These are phyloP conservation scores for Neofusicoccum laricinum DNA, from an alignment of 2,329 filamentous ascomycete species.

Conservation along the genomic window DNA sequence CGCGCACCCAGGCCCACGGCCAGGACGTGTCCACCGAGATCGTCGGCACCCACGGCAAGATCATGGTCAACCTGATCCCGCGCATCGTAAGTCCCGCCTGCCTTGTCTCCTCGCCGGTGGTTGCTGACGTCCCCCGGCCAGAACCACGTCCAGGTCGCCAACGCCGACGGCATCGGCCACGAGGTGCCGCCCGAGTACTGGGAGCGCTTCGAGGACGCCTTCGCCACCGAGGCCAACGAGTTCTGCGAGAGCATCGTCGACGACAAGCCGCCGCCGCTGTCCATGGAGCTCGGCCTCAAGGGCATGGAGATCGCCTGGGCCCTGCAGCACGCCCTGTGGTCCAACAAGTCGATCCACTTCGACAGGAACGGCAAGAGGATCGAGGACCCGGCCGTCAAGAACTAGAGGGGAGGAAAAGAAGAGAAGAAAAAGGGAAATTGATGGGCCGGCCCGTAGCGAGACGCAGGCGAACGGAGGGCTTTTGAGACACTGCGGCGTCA, in stretches of 20 bases:
- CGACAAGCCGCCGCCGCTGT: constrained; percentile 34
- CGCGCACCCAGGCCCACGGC: constrained; percentile 42
- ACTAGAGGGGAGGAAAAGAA: neutral
- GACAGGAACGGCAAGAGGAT: constrained; percentile 25
- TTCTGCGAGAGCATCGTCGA: constrained; percentile 38
- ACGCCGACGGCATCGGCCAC: constrained; percentile 32
- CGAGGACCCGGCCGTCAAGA: neutral
- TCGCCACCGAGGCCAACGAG: constrained; percentile 40
- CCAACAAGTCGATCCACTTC: constrained; percentile 53
- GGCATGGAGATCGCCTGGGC: constrained; percentile 41
- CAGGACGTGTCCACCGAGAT: constrained; percentile 45
- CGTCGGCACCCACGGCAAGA: constrained; percentile 43
- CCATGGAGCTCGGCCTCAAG: constrained; percentile 33
- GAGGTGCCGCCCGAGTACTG: constrained; percentile 40
- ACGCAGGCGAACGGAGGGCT: no score
- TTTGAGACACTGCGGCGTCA: no score
- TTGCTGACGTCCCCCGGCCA: no score
- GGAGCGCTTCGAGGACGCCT: constrained; percentile 40
- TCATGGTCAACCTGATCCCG: constrained; percentile 40
- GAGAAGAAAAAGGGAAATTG: neutral
- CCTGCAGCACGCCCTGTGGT: constrained; percentile 57
- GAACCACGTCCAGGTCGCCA: constrained; percentile 34
- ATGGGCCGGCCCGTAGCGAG: neutral
- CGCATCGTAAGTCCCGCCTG: constrained; percentile 15
- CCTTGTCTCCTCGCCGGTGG: no score